Conservation (phyloP, 1,284 basidiomycete species). For the Phellopilus nigrolimitatus region DNA sequence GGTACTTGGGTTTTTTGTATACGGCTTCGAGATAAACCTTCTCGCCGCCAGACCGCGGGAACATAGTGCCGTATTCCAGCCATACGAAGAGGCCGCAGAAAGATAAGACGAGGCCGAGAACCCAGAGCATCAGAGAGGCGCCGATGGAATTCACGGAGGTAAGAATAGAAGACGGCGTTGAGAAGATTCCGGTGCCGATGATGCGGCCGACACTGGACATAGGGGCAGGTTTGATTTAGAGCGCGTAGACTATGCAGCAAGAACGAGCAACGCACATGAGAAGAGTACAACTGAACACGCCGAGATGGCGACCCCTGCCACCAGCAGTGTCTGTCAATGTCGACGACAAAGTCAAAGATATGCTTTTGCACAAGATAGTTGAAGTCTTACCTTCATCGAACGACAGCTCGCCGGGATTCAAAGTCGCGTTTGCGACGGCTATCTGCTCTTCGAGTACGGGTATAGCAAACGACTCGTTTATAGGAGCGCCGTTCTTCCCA, state of each 20-base stretch:
- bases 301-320: constrained; percentile 48
- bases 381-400: no score
- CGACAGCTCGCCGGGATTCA: no score
- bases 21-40: constrained; percentile 51
- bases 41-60: constrained; percentile 51
- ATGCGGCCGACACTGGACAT: constrained; percentile 42
- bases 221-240: neutral
- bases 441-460: no score
- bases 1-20: constrained; percentile 41
- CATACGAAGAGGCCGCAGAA: constrained; percentile 51
- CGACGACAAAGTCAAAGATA: neutral
- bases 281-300: constrained; percentile 45
- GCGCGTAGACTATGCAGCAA: neutral
- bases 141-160: constrained; percentile 45
- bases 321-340: constrained; percentile 41
- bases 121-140: constrained; percentile 52
- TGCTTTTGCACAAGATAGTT: no score
- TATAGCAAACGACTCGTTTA: no score
- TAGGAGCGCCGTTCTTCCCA: no score
- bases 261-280: constrained; percentile 31
- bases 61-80: constrained; percentile 53
- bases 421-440: no score
- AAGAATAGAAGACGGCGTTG: constrained; percentile 55
- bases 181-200: constrained; percentile 62
- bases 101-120: constrained; percentile 48